These are phyloP conservation scores for Boletus barrowsii DNA, from an alignment of 768 basidiomycete species.

Conservation along the genomic window DNA sequence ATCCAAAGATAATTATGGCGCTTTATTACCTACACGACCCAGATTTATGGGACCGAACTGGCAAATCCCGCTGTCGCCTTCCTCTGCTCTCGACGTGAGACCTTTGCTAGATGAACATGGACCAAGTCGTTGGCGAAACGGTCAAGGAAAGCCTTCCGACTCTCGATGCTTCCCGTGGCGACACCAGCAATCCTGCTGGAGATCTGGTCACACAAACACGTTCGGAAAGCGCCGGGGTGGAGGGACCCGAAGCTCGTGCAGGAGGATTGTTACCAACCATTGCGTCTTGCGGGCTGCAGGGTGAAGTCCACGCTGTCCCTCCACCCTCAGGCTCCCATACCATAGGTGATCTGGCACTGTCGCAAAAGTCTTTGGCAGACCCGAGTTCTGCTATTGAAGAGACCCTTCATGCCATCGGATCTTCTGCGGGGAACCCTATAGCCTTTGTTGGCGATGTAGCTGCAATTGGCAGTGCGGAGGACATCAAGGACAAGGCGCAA, in stretches of 20 bases:
- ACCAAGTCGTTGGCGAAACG: neutral
- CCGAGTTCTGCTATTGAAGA: neutral
- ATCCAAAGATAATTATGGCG: neutral
- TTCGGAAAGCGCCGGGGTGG: neutral
- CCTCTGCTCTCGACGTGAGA: neutral
- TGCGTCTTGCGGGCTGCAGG: neutral
- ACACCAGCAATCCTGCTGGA: neutral
- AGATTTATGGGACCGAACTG: conserved; percentile 6
- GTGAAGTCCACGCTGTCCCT: neutral
- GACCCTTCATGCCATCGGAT: neutral
- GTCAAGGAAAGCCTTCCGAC: neutral
- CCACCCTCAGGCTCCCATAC: neutral
- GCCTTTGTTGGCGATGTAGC: neutral
- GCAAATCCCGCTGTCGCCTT: neutral
- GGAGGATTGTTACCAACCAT: neutral
- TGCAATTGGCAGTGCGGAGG: neutral
- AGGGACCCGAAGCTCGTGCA: neutral
- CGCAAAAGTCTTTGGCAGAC: neutral
- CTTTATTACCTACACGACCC: conserved; percentile 5
- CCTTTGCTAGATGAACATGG: conserved; percentile 1
- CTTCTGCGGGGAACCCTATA: neutral
- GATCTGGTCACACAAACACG: neutral
- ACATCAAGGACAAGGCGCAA: conserved; percentile 4
- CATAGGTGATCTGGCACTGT: neutral
- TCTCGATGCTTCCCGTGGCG: neutral